Evolutionary conservation across 2,329 filamentous ascomycete genomes (phyloP), one percentile per base, ranked within the genome.

Genomic region (Tolypocladium cylindrosporum): DNA sequence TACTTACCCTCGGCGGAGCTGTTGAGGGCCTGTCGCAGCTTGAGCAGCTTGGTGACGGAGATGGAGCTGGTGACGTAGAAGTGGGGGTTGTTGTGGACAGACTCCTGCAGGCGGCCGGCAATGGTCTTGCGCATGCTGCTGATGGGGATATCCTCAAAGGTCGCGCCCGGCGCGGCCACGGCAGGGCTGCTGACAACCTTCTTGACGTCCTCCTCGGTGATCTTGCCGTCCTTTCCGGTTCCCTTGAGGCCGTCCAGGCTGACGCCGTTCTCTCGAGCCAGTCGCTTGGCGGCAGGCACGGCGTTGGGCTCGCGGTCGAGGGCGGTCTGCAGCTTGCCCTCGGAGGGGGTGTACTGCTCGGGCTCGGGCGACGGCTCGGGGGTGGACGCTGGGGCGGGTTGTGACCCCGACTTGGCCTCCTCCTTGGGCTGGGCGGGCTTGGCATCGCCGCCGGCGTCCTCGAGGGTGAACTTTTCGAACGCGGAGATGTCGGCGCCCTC

Each of bases 111-210:
- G 67, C 94, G 91, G 75, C 78, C 86, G 74, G 94, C 94, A 74
- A 99, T 99, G 65, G 90, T 92, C 86, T 97, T 97, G 81, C 94
- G 92, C 94, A 99, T 99, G 73, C 89, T 88, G 69, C 82, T 88
- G 66, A 92, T 84, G 62, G 91, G 90, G 61, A 84, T 84, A 71
- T 99, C 94, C 76, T 91, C 87, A 77, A 89, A 97, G 60, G 82
- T 77, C 60, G 90, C 81, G 53, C 79, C 84, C 59, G 83, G 77
- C 55, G 83, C 76, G 52, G 78, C 75, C 54, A 81, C 75, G 56
- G 79, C 76, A 37, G 77, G 74, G 51, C 80, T 73, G 63, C 88
- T 80, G 71, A 85, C 78, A 71, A 83, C 88, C 79, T 96, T 96
- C 79, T 97, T 93, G 68, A 97, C 85, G 74, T 97, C 93, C 70